These are phyloP conservation scores for Fusarium mangiferae DNA, from an alignment of 2,329 filamentous ascomycete species.

Conservation along the genomic window DNA sequence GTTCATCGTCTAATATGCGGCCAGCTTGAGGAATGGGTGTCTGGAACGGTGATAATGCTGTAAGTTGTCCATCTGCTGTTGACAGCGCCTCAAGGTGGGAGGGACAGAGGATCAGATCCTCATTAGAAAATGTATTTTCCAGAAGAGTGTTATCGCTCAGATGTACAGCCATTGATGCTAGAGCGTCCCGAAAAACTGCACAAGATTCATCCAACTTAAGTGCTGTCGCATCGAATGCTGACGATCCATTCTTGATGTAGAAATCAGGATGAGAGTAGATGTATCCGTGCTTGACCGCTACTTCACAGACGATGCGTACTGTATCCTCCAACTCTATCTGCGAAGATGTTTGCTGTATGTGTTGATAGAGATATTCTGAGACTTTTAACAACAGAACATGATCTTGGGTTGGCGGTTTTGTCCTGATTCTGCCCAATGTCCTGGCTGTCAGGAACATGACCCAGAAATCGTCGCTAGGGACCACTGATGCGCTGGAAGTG, in stretches of 20 bases:
- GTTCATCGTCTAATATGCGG: accelerated
- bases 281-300: neutral
- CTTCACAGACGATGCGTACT: neutral
- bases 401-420: neutral
- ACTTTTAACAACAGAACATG: neutral
- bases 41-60: neutral
- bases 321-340: neutral
- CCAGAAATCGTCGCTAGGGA: neutral
- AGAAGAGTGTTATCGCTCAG: neutral
- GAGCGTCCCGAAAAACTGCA: neutral
- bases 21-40: neutral
- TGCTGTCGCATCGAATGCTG: accelerated
- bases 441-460: neutral
- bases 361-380: neutral
- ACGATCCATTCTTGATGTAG: neutral
- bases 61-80: accelerated
- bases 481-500: accelerated
- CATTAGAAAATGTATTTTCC: neutral
- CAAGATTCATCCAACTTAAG: neutral
- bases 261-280: slow-evolving; percentile 1
- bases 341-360: accelerated
- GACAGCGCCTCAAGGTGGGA: accelerated
- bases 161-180: neutral
- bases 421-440: neutral
- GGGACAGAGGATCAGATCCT: neutral